Evolutionary conservation across 805 yeast genomes (phyloP).

Genomic region (Barnettozyma populi): DNA sequence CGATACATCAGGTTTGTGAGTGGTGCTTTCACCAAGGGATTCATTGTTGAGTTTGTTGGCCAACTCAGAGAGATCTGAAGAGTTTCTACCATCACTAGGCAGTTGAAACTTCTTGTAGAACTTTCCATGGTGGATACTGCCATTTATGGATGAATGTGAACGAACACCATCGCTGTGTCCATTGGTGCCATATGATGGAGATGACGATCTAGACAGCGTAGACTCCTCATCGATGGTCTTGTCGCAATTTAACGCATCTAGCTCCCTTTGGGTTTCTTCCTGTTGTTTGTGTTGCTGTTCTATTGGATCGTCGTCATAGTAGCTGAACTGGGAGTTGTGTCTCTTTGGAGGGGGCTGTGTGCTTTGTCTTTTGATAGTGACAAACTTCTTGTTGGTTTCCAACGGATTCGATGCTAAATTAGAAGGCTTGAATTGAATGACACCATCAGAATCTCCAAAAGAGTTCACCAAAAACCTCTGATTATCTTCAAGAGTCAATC

Average conservation of each 20-base stretch:
- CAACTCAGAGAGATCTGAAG: constrained; percentile 18
- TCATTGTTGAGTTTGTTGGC: constrained; percentile 3
- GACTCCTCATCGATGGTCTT: not conserved
- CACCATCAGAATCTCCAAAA: constrained; percentile 6
- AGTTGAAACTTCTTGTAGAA: constrained; percentile 15
- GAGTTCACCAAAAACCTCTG: constrained; percentile 1
- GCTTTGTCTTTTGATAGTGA: constrained; percentile 51
- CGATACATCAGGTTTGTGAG: not conserved
- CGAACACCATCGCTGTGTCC: not conserved
- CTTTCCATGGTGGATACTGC: not conserved
- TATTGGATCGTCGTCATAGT: constrained; percentile 14
- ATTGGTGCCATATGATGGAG: constrained; percentile 21
- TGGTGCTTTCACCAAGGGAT: not conserved
- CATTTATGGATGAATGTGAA: constrained; percentile 1
- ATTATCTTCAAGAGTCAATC: not conserved
- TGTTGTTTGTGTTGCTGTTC: constrained; percentile 10
- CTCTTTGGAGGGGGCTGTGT: constrained; percentile 32
- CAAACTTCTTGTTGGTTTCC: constrained; percentile 57
- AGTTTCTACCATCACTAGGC: constrained; percentile 9
- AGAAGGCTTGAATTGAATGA: constrained; percentile 28
- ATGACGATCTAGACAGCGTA: constrained; percentile 11
- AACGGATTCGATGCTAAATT: constrained; percentile 70
- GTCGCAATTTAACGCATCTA: constrained; percentile 2
- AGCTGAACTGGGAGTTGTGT: constrained; percentile 13
- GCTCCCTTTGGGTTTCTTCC: constrained; percentile 2